Evolutionary conservation across 2,329 filamentous ascomycete species (phyloP), one percentile per base, ranked within the genome.

Genomic region (Penicillium griseofulvum): DNA sequence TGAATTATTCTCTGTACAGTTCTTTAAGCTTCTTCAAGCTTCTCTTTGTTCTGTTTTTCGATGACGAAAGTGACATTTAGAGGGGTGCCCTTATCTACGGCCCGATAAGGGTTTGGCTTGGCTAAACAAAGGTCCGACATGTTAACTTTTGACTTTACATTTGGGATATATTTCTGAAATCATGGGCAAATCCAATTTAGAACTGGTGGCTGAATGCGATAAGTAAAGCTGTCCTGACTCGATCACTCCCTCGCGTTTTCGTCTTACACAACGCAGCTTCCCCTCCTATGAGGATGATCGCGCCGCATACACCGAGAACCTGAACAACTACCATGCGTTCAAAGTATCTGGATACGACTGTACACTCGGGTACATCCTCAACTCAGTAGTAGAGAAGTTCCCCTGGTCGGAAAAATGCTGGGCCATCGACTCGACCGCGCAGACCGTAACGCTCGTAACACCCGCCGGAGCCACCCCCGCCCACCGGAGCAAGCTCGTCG

Each of bases 241-340:
- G 26, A 11, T 39, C 36, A 1, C 37, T 29, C 17, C 6, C 11
- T 33, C 26, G 28, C 22, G 29, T 24, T 45, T 45, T 50, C 55
- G 17, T 60, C 64, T 64, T 43, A 68, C 52, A 22, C 47, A 43
- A 26, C 41, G 45, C 48, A 93, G 89, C 67, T 96, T 96, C 68
- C 91, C 91, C 1, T 90, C 95, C 74, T 80, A 82, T 53, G 80
- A 87, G 53, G 80, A 78, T 52, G 78, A 87, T 60, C 81, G 83
- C 10, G 70, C 81, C 55, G 76, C 78, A 48, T 85, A 87, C 71
- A 75, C 80, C 42, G 72, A 77, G 41, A 74, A 83, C 58, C 74
- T 84, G 55, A 72, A 74, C 47, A 78, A 80, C 10, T 85, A 84
- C 72, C 82, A 85, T 65, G 80, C 78, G 26, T 81, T 96, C 59